Evolutionary conservation across 2,329 filamentous ascomycete genomes (phyloP), one percentile per base, ranked within the genome.

Genomic region (Trichoderma sp.): DNA sequence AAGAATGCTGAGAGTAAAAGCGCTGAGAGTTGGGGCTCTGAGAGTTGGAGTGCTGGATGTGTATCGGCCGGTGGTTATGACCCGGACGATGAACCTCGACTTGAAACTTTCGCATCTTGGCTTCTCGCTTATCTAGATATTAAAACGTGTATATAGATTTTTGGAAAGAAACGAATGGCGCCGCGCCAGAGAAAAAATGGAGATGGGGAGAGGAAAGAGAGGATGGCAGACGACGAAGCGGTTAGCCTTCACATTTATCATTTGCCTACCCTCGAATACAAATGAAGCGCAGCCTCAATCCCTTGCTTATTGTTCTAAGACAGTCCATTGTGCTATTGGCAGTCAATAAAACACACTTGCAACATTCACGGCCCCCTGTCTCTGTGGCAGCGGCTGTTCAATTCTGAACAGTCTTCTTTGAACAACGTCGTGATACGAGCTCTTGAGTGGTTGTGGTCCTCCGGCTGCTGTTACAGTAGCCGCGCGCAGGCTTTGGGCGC

Each of bases 1-100:
- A 8, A n/a, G 73, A 70, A 4, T 70, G 57, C 10, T 70, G 47
- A 35, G 70, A 69, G 19, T 71, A 16, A 16, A 27, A 29, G 3
- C 16, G 70, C 53, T 61, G 71, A 7, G 68, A 71, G 6, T 56
- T 40, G 19, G 70, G 52, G 13, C 47, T 35, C 33, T 13, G 40
- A 8, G 19, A 8, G 7, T 16, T 7, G 40, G 73, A 70, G 4
- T 70, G 61, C 10, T 70, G 43, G 47, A 70, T 68, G 19, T 72
- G 31, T 8, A 55, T 14, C 2, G 33, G 71, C 47, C 65, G 70
- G 7, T 68, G 72, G 4, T 58, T 47, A 16, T 70, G 55, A 16
- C 49, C 52, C 5, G 66, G 60, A 19, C 13, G 49, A 31, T 31
- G 49, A 10, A 64, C 31, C 43, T 58, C 53, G 43, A 73, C 69